phyloP scores from a whole-genome alignment of 768 basidiomycete genomes.

The Tubosaeta sp. region DNA sequence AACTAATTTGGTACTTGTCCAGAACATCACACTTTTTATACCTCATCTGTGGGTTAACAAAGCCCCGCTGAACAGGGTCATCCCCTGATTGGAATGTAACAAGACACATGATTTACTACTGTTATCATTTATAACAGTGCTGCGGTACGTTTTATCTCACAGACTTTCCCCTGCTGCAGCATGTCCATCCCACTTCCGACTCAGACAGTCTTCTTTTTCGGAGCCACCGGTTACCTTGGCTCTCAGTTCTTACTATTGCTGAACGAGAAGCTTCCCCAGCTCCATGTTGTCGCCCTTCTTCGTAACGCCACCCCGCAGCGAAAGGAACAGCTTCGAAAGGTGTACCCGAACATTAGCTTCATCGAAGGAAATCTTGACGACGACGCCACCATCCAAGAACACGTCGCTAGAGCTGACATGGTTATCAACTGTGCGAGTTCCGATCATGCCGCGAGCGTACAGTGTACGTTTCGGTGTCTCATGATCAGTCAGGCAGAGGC shows the following conservation, averaged over 20 bases:
- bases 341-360: constrained; percentile 33
- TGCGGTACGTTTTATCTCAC: not conserved
- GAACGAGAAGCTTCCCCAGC: constrained; percentile 29
- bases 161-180: not conserved
- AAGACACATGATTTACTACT: constrained; percentile 1
- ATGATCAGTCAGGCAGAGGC: not conserved
- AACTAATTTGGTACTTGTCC: not conserved
- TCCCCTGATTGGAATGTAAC: constrained; percentile 1
- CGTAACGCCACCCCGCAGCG: constrained; percentile 32
- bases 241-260: constrained; percentile 36
- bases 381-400: constrained; percentile 30
- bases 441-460: constrained; percentile 34
- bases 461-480: constrained; percentile 21
- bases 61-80: not conserved
- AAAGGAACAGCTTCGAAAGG: constrained; percentile 24
- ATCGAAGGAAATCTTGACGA: constrained; percentile 40
- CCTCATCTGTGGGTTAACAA: constrained; percentile 3
- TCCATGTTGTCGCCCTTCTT: constrained; percentile 35
- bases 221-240: constrained; percentile 43
- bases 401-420: constrained; percentile 34
- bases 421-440: constrained; percentile 41
- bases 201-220: constrained; percentile 36
- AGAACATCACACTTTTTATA: not conserved
- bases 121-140: not conserved
- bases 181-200: constrained; percentile 9